A percentile compares a stretch with the other conserved stretches of the same genome.
Evolutionary conservation across 495 filamentous ascomycete genomes (phyloP).

Genomic region (Wilcoxina mikolae): DNA sequence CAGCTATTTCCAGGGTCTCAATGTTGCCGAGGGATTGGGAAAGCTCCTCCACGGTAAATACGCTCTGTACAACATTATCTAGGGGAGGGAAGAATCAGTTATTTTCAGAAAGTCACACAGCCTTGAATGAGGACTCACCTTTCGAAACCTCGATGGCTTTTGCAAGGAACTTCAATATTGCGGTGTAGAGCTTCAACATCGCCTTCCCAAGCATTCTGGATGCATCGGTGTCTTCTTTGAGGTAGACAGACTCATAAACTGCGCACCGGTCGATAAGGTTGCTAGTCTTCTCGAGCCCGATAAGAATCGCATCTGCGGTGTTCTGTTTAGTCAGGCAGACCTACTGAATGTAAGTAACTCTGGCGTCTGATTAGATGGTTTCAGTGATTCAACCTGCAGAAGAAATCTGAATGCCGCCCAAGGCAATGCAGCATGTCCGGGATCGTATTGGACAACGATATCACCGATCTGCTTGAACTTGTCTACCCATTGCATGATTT

Average conservation of each 20-base stretch:
- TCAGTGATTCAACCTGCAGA: slow-evolving; percentile 25
- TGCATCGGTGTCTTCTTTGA: slow-evolving; percentile 2
- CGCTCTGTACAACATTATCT: neutral
- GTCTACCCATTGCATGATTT: slow-evolving; percentile 29
- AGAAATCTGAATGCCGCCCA: slow-evolving; percentile 35
- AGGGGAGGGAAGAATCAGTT: neutral
- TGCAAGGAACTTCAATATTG: slow-evolving; percentile 4
- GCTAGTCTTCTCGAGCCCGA: slow-evolving; percentile 24
- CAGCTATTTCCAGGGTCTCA: neutral
- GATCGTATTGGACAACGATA: slow-evolving; percentile 31
- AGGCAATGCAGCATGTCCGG: slow-evolving; percentile 32
- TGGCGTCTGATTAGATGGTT: neutral
- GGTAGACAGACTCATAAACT: slow-evolving; percentile 27
- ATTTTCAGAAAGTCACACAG: neutral
- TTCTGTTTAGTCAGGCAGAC: slow-evolving; percentile 17
- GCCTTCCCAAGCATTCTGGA: neutral
- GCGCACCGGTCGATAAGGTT: slow-evolving; percentile 23
- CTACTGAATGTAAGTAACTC: slow-evolving; percentile 2
- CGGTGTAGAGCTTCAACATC: slow-evolving; percentile 3
- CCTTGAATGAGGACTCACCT: neutral
- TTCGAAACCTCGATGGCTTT: neutral
- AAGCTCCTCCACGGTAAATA: neutral
- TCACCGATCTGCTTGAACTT: slow-evolving; percentile 33
- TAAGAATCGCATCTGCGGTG: slow-evolving; percentile 15
- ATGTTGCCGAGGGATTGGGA: neutral